A percentile compares a stretch with the other conserved stretches of the same genome.
Conservation (phyloP, 2,329 filamentous ascomycete genomes). For the Aspergillus pseudonomiae region DNA sequence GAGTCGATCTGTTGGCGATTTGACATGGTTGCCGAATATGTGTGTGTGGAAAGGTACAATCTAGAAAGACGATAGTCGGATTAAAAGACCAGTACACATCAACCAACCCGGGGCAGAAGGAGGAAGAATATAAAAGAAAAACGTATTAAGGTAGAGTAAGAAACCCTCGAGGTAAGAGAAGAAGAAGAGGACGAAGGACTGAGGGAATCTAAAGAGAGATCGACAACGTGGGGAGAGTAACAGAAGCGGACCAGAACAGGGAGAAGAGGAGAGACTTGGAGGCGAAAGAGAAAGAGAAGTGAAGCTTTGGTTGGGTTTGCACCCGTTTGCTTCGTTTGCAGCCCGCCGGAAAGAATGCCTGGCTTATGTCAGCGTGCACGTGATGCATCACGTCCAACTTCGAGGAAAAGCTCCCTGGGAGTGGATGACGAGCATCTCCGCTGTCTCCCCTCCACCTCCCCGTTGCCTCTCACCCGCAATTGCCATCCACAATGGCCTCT, state of each 20-base stretch:
- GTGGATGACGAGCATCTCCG: slow-evolving; percentile 11
- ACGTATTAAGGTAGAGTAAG: slow-evolving; percentile 9
- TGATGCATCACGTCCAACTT: slow-evolving; percentile 20
- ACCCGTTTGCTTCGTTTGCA: slow-evolving; percentile 26
- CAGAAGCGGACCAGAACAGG: slow-evolving; percentile 17
- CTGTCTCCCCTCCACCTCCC: slow-evolving; percentile 27
- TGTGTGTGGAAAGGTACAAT: slow-evolving; percentile 25
- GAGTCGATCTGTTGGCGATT: slow-evolving; percentile 50
- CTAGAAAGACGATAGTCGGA: slow-evolving; percentile 15
- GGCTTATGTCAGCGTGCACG: slow-evolving; percentile 25
- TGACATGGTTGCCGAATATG: slow-evolving; percentile 43
- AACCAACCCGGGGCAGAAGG: slow-evolving; percentile 22
- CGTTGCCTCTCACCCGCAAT: slow-evolving; percentile 28
- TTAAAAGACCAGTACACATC: slow-evolving; percentile 20
- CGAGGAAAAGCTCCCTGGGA: slow-evolving; percentile 26
- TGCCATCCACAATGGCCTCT: slow-evolving; percentile 46
- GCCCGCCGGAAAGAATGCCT: slow-evolving; percentile 2
- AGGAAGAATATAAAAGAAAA: slow-evolving; percentile 16
- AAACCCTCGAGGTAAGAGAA: slow-evolving; percentile 6
- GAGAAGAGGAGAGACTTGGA: slow-evolving; percentile 22
- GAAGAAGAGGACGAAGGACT: slow-evolving; percentile 4
- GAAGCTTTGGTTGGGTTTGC: slow-evolving; percentile 28
- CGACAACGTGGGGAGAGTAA: slow-evolving; percentile 14
- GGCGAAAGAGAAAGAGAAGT: slow-evolving; percentile 26
- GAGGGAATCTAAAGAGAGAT: slow-evolving; percentile 16